A percentile compares a stretch with the other conserved stretches of the same genome.
These are phyloP conservation scores for Xylaria polymorpha DNA, from an alignment of 2,329 filamentous ascomycete species.

Conservation along the genomic window DNA sequence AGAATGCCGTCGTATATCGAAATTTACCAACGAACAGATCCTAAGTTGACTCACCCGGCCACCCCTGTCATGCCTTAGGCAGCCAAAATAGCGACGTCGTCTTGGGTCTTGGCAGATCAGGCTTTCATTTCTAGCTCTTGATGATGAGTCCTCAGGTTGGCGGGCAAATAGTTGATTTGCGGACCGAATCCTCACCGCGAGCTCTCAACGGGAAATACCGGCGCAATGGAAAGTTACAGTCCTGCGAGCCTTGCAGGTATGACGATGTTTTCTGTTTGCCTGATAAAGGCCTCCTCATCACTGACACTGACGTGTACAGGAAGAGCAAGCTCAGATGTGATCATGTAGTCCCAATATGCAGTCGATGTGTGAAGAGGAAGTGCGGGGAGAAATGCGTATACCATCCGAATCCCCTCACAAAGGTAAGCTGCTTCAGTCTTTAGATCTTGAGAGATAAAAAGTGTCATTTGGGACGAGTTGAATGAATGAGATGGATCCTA, in stretches of 20 bases:
- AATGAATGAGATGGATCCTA: slow-evolving; percentile 14
- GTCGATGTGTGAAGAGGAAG: slow-evolving; percentile 49
- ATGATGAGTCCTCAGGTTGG: slow-evolving; percentile 44
- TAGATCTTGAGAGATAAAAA: slow-evolving; percentile 12
- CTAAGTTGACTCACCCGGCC: slow-evolving; percentile 29
- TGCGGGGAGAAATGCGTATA: slow-evolving; percentile 50
- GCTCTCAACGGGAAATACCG: slow-evolving; percentile 49
- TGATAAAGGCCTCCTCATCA: slow-evolving; percentile 39
- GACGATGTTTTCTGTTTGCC: slow-evolving; percentile 26
- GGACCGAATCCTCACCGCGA: slow-evolving; percentile 36
- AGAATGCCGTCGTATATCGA: slow-evolving; percentile 29
- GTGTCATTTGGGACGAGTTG: not conserved
- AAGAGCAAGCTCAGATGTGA: slow-evolving; percentile 53
- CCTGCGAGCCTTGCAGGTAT: slow-evolving; percentile 49
- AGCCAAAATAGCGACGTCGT: slow-evolving; percentile 23
- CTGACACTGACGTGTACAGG: slow-evolving; percentile 42
- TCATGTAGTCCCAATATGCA: slow-evolving; percentile 51
- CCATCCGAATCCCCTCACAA: slow-evolving; percentile 51
- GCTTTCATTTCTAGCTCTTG: slow-evolving; percentile 19
- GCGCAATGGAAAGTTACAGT: slow-evolving; percentile 53
- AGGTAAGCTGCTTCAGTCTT: slow-evolving; percentile 42
- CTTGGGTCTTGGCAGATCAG: slow-evolving; percentile 23
- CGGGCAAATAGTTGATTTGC: slow-evolving; percentile 48
- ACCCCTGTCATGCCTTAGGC: slow-evolving; percentile 37
- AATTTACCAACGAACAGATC: not conserved